Conservation (phyloP, 345 rosid genomes). For the Passiflora organensis region DNA sequence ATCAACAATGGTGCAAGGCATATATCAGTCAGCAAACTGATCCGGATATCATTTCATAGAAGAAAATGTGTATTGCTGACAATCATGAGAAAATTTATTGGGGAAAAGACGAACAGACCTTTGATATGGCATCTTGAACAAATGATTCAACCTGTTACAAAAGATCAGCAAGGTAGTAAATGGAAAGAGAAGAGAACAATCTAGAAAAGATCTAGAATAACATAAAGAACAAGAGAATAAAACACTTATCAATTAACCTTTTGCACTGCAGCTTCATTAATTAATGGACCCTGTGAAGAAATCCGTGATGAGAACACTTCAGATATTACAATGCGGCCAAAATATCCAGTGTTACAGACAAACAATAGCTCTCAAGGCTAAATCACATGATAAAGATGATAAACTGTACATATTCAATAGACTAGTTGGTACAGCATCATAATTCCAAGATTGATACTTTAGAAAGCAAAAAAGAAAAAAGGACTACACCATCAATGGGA, state of each 20-base stretch:
- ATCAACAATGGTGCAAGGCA: no score
- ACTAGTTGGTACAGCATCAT: background rate
- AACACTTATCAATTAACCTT: slow-evolving; percentile 47
- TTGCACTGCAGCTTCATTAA: slow-evolving; percentile 82
- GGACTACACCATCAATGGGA: background rate
- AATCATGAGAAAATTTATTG: no score
- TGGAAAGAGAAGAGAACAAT: no score
- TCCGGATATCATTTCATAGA: no score
- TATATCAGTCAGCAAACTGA: no score
- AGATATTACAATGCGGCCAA: background rate
- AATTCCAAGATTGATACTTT: no score
- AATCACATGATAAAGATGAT: background rate
- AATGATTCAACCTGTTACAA: slow-evolving; percentile 72
- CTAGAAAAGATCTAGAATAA: background rate
- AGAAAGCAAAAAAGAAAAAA: background rate
- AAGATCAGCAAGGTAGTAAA: background rate
- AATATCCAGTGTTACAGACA: background rate
- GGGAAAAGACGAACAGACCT: no score
- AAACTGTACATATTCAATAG: background rate
- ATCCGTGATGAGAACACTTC: slow-evolving; percentile 10
- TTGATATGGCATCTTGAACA: slow-evolving; percentile 74
- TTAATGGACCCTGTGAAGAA: slow-evolving; percentile 79
- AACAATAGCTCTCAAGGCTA: background rate
- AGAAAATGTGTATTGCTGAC: no score
- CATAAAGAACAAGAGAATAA: slow-evolving; percentile 4